A percentile compares a stretch with the other conserved stretches of the same genome.
These are phyloP conservation scores for Artemisia argyi DNA, from an alignment of 129 eudicot genomes.

Conservation along the genomic window DNA sequence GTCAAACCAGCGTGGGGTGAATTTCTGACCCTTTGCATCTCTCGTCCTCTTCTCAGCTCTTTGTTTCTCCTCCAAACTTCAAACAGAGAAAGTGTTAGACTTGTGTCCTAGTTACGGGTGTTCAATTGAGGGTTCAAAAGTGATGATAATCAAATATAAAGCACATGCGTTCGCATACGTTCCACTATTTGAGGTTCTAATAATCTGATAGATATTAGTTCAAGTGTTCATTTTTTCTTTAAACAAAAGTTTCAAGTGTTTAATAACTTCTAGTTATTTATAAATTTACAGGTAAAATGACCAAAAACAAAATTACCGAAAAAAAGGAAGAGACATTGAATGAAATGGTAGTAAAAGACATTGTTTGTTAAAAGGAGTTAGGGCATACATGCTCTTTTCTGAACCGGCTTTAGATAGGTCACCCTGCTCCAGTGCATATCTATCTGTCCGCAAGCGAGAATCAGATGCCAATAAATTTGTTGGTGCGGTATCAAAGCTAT, in stretches of 20 bases:
- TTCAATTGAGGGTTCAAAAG: background rate
- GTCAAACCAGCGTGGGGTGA: slow-evolving; percentile 82
- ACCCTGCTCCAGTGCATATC: slow-evolving; percentile 36
- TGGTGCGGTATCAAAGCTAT: too few relatives aligned
- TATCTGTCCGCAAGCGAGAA: too few relatives aligned
- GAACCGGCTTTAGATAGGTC: slow-evolving; percentile 85
- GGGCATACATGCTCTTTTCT: slow-evolving; percentile 58
- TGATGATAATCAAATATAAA: too few relatives aligned
- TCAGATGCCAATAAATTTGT: too few relatives aligned
- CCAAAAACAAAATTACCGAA: too few relatives aligned
- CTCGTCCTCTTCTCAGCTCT: slow-evolving; percentile 87
- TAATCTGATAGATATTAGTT: background rate
- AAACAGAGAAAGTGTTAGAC: slow-evolving; percentile 10
- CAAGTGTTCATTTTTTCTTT: background rate
- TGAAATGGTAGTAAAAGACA: too few relatives aligned
- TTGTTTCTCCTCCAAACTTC: slow-evolving; percentile 86
- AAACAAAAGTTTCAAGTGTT: too few relatives aligned
- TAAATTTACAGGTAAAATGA: too few relatives aligned
- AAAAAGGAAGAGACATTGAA: too few relatives aligned
- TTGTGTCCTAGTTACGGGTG: background rate
- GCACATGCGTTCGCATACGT: background rate
- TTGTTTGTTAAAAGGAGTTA: too few relatives aligned
- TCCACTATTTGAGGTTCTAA: background rate
- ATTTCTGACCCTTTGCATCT: slow-evolving; percentile 77
- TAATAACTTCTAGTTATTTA: too few relatives aligned